Conservation (phyloP, 2,329 filamentous ascomycete species). For the Malbranchea zuffiana region DNA sequence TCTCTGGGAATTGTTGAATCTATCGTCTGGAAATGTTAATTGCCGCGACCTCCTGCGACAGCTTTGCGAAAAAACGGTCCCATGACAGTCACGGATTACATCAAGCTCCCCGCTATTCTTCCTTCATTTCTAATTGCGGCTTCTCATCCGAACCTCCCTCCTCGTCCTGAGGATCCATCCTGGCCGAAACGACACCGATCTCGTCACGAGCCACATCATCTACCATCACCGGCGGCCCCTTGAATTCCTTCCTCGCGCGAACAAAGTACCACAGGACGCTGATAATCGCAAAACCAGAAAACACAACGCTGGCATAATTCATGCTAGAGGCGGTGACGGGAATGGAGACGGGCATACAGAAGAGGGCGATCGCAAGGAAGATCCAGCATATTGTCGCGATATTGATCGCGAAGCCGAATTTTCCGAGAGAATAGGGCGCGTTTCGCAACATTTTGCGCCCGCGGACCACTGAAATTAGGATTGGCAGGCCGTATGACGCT, state of each 20-base stretch:
- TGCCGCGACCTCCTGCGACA: no score
- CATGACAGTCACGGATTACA: no score
- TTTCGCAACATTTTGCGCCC: slow-evolving; percentile 54
- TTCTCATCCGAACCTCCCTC: slow-evolving; percentile 9
- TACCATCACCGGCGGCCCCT: slow-evolving; percentile 40
- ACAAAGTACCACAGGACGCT: slow-evolving; percentile 53
- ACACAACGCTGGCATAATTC: slow-evolving; percentile 59
- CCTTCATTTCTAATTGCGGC: not conserved
- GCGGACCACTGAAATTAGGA: slow-evolving; percentile 58
- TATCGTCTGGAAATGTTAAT: no score
- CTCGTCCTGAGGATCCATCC: slow-evolving; percentile 25
- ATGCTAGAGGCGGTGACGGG: slow-evolving; percentile 47
- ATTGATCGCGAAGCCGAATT: slow-evolving; percentile 59
- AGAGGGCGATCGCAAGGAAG: slow-evolving; percentile 55
- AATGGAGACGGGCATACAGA: slow-evolving; percentile 61
- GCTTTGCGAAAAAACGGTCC: no score
- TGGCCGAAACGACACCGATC: slow-evolving; percentile 23
- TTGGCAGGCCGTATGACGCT: slow-evolving; percentile 64
- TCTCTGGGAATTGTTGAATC: no score
- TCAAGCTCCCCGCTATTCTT: no score
- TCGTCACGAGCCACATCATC: slow-evolving; percentile 20
- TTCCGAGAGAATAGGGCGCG: slow-evolving; percentile 58
- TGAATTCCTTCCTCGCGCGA: slow-evolving; percentile 54
- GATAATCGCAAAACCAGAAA: slow-evolving; percentile 50
- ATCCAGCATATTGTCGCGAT: slow-evolving; percentile 60